These are phyloP conservation scores for Rostrohypoxylon terebratum DNA, from an alignment of 495 filamentous ascomycete genomes.

Conservation along the genomic window DNA sequence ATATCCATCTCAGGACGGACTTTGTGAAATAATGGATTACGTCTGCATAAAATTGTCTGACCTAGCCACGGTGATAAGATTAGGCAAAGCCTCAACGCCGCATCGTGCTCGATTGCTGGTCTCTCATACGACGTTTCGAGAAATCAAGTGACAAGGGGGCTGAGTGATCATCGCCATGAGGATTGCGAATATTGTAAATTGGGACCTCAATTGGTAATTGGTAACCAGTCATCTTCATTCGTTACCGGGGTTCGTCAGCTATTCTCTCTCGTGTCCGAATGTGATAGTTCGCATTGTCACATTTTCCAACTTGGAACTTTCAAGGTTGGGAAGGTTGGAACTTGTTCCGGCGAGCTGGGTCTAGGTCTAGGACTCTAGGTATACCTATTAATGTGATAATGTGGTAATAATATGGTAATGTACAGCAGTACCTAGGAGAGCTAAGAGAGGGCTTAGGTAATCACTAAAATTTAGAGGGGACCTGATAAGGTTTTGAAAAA, in stretches of 20 bases:
- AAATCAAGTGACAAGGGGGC: constrained; percentile 18
- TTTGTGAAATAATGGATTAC: background rate
- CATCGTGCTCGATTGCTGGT: constrained; percentile 9
- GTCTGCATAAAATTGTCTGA: constrained; percentile 3
- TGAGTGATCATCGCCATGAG: constrained; percentile 10
- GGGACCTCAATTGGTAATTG: constrained; percentile 18
- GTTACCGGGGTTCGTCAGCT: constrained; percentile 21
- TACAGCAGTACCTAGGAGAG: background rate
- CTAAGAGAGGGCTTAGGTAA: background rate
- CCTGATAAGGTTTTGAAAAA: background rate
- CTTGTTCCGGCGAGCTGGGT: too few relatives aligned
- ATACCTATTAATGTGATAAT: too few relatives aligned
- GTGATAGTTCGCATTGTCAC: background rate
- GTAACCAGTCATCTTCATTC: background rate
- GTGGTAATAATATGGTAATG: too few relatives aligned
- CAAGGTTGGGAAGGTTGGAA: background rate
- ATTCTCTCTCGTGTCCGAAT: background rate
- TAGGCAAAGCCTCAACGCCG: background rate
- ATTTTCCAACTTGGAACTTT: background rate
- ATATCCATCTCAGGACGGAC: background rate
- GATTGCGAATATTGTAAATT: background rate
- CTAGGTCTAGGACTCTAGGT: too few relatives aligned
- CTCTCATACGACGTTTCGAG: constrained; percentile 21
- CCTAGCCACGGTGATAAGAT: background rate
- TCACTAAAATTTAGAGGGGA: background rate